Base-by-base conservation (phyloP, 1,284 basidiomycete species). In the Naganishia albida region DNA sequence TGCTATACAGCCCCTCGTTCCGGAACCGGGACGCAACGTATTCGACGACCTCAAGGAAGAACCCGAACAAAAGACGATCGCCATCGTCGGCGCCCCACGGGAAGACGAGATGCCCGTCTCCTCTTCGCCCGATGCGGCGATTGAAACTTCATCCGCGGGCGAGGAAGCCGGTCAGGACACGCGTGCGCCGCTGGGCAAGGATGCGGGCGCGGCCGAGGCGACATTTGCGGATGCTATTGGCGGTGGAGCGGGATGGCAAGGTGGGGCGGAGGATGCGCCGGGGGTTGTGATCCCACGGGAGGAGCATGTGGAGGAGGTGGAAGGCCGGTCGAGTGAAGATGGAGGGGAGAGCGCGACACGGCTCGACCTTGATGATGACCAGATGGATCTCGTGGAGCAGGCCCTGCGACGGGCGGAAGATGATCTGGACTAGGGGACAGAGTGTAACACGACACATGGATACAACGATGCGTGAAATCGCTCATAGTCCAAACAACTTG, bases 21-120 rank as follows among this genome's bases (percentile, higher is more conserved):
- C 77, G 38, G 77, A 78, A 68, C 77, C 78, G 10, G 78, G 77
- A 63, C 68, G 71, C 34, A 78, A 79, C 66, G 75, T 72, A 20
- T 80, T 80, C 49, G 74, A 77, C 26, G 69, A 68, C n/a, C 71
- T 69, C 62, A 71, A 71, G 8, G 55, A 65, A n/a, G 66, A 69
- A n/a, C 69, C 71, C 13, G 77, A 80, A 63, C 77, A 78, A 55
- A 75, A 75, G 71, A 79, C 78, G 12, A 46, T 69, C 15, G 77
- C 72, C 1, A 69, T 72, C 25, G 72, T 71, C 18, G 78, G 77
- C 26, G 74, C 77, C 3, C 67, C 62, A 23, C 74, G 75, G 67
- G 74, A 75, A 53, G 72, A 75, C 28, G 72, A 73, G 52, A 75
- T 77, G 72, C 71, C 73, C 18, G 68, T 63, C 13, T 67, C 65